phyloP scores from a whole-genome alignment of 257 asterid species.

The Anisodus tanguticus region DNA sequence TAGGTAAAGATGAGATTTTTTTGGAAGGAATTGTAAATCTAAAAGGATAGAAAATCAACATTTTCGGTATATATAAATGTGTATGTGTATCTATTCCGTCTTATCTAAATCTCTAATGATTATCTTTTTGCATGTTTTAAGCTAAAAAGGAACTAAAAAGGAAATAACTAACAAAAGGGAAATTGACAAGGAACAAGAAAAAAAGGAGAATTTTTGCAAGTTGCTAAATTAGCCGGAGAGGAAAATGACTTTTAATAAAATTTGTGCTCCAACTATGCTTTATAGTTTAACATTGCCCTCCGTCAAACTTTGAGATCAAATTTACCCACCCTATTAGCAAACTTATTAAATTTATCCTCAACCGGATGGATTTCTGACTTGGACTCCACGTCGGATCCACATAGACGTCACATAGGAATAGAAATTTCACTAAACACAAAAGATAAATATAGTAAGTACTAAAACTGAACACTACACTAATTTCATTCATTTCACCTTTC shows the following conservation, averaged over 20 bases:
- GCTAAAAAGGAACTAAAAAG: background rate
- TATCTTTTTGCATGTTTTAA: background rate
- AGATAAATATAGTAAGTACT: too few species aligned
- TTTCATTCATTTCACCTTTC: too few species aligned
- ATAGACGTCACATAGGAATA: too few species aligned
- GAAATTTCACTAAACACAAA: too few species aligned
- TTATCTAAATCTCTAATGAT: background rate
- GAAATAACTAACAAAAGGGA: background rate
- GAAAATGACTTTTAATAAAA: background rate
- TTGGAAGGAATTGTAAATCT: background rate
- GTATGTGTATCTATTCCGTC: background rate
- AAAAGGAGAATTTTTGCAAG: background rate
- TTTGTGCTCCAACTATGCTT: too few species aligned
- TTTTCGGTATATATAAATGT: background rate
- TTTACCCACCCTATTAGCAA: too few species aligned
- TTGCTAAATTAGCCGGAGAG: background rate
- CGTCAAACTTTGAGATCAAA: too few species aligned
- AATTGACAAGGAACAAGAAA: background rate
- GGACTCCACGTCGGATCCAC: too few species aligned
- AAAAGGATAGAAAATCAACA: constrained; percentile 12
- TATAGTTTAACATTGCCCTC: too few species aligned
- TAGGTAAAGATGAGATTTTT: background rate
- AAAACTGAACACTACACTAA: too few species aligned
- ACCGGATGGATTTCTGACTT: too few species aligned
- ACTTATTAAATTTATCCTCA: too few species aligned